Base-by-base conservation (phyloP, 129 eudicot species). In the Deinandra increscens region DNA sequence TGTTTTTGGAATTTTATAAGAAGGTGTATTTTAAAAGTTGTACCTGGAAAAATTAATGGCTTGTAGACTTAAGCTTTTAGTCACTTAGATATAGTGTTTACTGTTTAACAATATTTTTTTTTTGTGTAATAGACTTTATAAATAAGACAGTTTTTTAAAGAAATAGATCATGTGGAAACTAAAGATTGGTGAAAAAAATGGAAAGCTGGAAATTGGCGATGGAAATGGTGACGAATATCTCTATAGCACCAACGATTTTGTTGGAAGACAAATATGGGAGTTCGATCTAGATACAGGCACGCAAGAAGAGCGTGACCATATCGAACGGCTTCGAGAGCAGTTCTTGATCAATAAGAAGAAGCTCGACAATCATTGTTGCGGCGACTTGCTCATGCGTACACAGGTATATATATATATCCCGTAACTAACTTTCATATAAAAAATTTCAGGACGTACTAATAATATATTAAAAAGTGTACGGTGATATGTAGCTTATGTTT, bases 321-420 rank as follows among this genome's bases (percentile, higher is more conserved):
- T 79, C 1, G 76, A 79, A 51, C 38, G 39, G 13, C 53, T 51
- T 61, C 72, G 76, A 11, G 43, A 48, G 19, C 61, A 73, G 13
- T 79, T 79, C 68, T 66, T 74, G 74, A 11, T 44, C 17, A 78
- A 66, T 63, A 72, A 72, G 63, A 72, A 72, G 68, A 72, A 61
- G 62, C 70, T 72, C 12, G 83, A 78, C 7, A 78, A 72, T 39
- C 84, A 68, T 67, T 78, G 84, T 39, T 81, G 84, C 38, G 81
- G 73, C 15, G 93, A 87, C 61, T 36, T 83, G 78, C 70, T 87
- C 79, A 78, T 83, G 93, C 68, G 93, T 48, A 69, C 72, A 60
- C 93, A 86, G 86, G 92, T 86, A 4, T 6, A 5, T 19, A 1
- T 86, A 4, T 6, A 5, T 19, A 1, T 26, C 31, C 31, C 49